Evolutionary conservation across 2,329 filamentous ascomycete genomes (phyloP), one percentile per base, ranked within the genome.

Genomic region (Chalaropsis thielavioides): DNA sequence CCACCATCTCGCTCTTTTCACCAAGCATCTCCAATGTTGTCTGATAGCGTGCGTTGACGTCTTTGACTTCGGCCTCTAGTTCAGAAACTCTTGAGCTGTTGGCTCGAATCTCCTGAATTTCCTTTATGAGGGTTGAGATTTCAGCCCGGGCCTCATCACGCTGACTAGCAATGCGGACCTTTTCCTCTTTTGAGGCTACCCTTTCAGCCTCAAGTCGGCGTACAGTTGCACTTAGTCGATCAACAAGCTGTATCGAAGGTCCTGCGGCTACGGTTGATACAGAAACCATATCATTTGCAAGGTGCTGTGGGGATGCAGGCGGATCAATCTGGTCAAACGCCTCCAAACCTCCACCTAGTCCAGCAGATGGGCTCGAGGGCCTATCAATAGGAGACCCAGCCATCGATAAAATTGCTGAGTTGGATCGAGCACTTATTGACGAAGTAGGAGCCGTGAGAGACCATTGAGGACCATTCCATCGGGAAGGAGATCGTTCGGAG

Each of bases 1-100:
- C 91, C 1, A 96, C 92, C 72, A 88, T 78, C 79, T 99, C 94
- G 74, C 90, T 96, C 82, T 96, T 96, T 81, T 99, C 94, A 1
- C 94, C 94, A 65, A 99, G 77, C 84, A 97, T 87, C 77, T 97
- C 92, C 63, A 99, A 79, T 67, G 90, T 95, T 15, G 91, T 94
- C 73, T 95, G 86, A 73, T 97, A 96, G 70, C 92, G 81, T 68
- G 83, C 79, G 71, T 89, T 86, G 69, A 96, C 78, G 51, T 83
- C 82, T 35, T 76, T 77, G 61, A 96, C 77, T 69, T 90, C 83
- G 58, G 75, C 76, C 73, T 95, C 87, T 15, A 96, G 74, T 67
- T 81, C 79, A 22, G 79, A 77, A 0, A 91, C 81, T 67, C 81
- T 83, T 63, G 77, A 74, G 15, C 84, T 82, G 1, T 83, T 82